A percentile compares a stretch with the other conserved stretches of the same genome.
These are phyloP conservation scores for Dichomitus squalens DNA, from an alignment of 1,284 basidiomycete genomes.

Conservation along the genomic window DNA sequence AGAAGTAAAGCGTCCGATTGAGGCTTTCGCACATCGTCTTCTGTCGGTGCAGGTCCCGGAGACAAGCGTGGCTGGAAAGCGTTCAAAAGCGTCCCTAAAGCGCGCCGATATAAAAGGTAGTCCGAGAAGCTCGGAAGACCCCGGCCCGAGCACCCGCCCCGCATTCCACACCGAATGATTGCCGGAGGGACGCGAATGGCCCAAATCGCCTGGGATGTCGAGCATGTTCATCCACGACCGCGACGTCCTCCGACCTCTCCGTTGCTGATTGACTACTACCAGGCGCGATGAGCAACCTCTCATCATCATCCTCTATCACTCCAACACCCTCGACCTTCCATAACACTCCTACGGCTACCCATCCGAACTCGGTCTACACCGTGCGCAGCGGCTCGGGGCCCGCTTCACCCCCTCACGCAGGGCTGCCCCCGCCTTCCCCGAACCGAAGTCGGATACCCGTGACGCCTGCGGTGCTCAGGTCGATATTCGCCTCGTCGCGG, in stretches of 20 bases:
- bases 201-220: neutral
- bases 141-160: conserved; percentile 1
- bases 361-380: conserved; percentile 21
- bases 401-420: neutral
- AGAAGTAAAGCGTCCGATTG: neutral
- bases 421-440: conserved; percentile 26
- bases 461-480: conserved; percentile 75
- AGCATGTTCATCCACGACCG: neutral
- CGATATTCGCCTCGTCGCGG: conserved; percentile 81
- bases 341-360: conserved; percentile 24
- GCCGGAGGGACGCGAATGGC: neutral
- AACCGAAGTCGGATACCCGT: conserved; percentile 68
- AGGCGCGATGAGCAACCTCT: conserved; percentile 28
- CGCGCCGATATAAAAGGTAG: too few species aligned
- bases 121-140: conserved; percentile 5
- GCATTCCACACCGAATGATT: neutral
- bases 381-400: conserved; percentile 2
- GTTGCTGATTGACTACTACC: neutral
- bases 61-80: neutral
- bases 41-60: neutral
- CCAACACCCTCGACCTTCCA: conserved; percentile 27
- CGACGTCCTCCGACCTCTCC: neutral
- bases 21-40: neutral
- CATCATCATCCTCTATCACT: conserved; percentile 31
- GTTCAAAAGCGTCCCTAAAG: neutral